These are phyloP conservation scores for Oryza longistaminata DNA, from an alignment of 176 grass and related monocot genomes.

Conservation along the genomic window DNA sequence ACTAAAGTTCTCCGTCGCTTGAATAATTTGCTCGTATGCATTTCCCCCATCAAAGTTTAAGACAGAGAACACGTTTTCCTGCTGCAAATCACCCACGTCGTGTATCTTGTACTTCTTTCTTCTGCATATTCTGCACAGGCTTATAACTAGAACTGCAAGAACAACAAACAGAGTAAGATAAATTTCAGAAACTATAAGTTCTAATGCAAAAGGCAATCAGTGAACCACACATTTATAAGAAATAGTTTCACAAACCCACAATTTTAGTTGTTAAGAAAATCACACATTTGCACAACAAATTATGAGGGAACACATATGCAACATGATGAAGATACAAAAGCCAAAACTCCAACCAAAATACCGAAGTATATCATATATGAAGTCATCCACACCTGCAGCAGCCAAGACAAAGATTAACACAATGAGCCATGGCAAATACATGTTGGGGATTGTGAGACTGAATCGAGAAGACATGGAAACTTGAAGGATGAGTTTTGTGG, in stretches of 20 bases:
- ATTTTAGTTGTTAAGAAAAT: background rate
- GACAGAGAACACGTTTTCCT: background rate
- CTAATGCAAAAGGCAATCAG: background rate
- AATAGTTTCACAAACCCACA: background rate
- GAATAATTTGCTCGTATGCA: constrained; percentile 7
- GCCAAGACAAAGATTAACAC: background rate
- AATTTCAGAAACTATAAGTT: background rate
- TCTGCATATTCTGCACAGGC: background rate
- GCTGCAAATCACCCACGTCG: background rate
- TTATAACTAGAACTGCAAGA: background rate
- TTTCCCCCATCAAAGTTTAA: constrained; percentile 2
- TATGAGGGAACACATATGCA: background rate
- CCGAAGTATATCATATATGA: background rate
- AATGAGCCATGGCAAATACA: background rate
- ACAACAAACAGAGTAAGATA: background rate
- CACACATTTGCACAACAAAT: background rate
- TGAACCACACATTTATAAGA: background rate
- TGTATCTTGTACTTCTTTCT: background rate
- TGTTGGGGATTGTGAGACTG: background rate
- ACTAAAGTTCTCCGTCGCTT: constrained; percentile 3
- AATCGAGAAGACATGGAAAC: background rate
- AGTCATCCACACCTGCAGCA: constrained; percentile 9
- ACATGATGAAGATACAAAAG: background rate
- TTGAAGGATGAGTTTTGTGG: background rate
- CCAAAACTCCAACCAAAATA: background rate